These are phyloP conservation scores for Neurospora sp. DNA, from an alignment of 495 filamentous ascomycete species.

Conservation along the genomic window DNA sequence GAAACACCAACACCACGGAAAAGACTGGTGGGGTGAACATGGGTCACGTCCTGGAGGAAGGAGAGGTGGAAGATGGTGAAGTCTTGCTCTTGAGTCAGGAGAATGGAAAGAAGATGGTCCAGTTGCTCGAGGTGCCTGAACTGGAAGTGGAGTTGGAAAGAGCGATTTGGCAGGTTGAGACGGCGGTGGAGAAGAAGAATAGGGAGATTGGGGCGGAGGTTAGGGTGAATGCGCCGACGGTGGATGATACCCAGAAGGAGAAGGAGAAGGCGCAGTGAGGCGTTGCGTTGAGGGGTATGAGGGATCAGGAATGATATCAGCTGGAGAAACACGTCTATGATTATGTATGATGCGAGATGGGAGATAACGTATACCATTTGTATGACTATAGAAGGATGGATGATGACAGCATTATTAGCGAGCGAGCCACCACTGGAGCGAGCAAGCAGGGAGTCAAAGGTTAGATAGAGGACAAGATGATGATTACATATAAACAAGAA, in stretches of 20 bases:
- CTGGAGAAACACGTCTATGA: slow-evolving; percentile 9
- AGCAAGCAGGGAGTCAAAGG: neutral
- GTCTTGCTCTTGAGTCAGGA: slow-evolving; percentile 49
- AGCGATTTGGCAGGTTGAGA: slow-evolving; percentile 78
- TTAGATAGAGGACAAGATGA: neutral
- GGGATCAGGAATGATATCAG: neutral
- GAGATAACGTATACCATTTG: neutral
- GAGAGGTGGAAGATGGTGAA: slow-evolving; percentile 31
- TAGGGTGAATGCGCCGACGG: neutral
- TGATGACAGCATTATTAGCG: neutral
- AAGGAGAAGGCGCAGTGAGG: slow-evolving; percentile 16
- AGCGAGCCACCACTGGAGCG: neutral
- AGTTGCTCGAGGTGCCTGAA: slow-evolving; percentile 66
- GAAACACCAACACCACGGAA: slow-evolving; percentile 10
- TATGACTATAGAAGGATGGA: neutral
- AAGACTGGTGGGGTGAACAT: neutral
- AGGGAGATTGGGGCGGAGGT: slow-evolving; percentile 16
- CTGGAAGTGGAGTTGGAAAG: slow-evolving; percentile 82
- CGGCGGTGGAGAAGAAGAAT: slow-evolving; percentile 46
- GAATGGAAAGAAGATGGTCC: slow-evolving; percentile 53
- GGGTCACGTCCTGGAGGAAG: neutral
- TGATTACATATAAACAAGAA: neutral
- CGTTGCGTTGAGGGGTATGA: neutral
- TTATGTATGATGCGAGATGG: neutral
- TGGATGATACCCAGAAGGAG: slow-evolving; percentile 11